Base-by-base conservation (phyloP, 2,329 filamentous ascomycete genomes). In the Taxawa tesnikishii region DNA sequence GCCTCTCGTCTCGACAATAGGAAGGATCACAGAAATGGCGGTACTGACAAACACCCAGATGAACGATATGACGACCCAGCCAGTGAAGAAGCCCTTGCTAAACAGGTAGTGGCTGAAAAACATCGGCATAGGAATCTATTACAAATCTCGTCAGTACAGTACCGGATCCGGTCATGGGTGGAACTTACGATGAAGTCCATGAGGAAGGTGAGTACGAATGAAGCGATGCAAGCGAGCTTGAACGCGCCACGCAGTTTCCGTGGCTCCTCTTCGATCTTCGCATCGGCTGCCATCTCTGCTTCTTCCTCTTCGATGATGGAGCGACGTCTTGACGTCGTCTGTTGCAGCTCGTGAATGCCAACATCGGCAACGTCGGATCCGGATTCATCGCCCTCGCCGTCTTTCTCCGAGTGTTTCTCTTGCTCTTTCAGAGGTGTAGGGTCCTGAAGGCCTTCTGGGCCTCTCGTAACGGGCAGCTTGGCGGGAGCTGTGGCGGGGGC, bases 41-140 rank as follows among this genome's bases (percentile, higher is more conserved):
- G 51, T 51, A 14, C 47, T 50, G 3, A 37, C 44, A 43, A 61
- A 60, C 2, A 59, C 55, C 56, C 55, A 59, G 3, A 53, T 41
- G 24, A 59, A 58, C 7, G 47, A 49, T 4, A 59, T 41, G 0
- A 59, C 45, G 4, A 59, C 50, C 54, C 56, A 59, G 0, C 41
- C 55, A 0, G 51, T 53, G 34, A 60, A 60, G 40, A 60, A 58
- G 5, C 49, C 50, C 17, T 53, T 48, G n/a, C 49, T 53, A 36
- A 59, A 59, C 14, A 59, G 43, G 33, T 60, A 59, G 7, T 56
- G 48, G 2, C 45, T 47, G 38, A 58, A 50, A 41, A 58, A 60
- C 54, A 60, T 58, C 3, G 56, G 56, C 40, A 60, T 58, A 0
- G 56, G 56, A 1, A 58, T 36, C 6, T 37, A n/a, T 1, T 7